Evolutionary conservation across 2,329 filamentous ascomycete species (phyloP), one percentile per base, ranked within the genome.

Genomic region (Fonsecaea monophora): DNA sequence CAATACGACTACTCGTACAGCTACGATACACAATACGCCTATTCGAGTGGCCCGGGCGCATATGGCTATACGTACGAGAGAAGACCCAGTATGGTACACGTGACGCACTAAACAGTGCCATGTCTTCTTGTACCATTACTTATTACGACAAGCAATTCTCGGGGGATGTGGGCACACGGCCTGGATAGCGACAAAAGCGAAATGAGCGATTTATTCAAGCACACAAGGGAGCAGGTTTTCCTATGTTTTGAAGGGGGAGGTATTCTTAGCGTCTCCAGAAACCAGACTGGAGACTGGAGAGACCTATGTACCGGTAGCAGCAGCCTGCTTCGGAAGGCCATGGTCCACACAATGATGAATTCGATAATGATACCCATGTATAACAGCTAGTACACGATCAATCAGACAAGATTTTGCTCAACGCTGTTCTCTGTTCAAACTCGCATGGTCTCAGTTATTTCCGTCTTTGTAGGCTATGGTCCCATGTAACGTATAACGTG

Each of bases 51-150:
- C 34, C 35, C 48, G 9, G 56, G 37, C 21, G 62, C 38, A 25
- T 57, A 54, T 32, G 38, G 42, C 3, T 57, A 66, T 53, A 37
- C 42, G 15, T 50, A 69, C 5, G 60, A 66, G 18, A 32, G 68
- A 54, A 25, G 68, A 34, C 68, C 66, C 15, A 70, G 68, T 35
- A 55, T 66, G 63, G 57, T 70, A 10, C 48, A 66, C 38, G 68
- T 70, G 37, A 53, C 65, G 5, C 50, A 62, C 53, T 62, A 42
- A 48, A 15, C 30, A 2, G 8, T 1, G 7, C 7, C 25, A 21
- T 56, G 30, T 40, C 6, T 30, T 58, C 18, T 18, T 58, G 55
- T 58, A 58, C 32, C 55, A 42, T 30, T 35, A 58, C 35, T 25
- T 38, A 15, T 15, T 25, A 54, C 12, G 34, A 8, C 45, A 50